Evolutionary conservation across 257 asterid genomes (phyloP), one percentile per base, ranked within the genome.

Genomic region (Catharanthus roseus): DNA sequence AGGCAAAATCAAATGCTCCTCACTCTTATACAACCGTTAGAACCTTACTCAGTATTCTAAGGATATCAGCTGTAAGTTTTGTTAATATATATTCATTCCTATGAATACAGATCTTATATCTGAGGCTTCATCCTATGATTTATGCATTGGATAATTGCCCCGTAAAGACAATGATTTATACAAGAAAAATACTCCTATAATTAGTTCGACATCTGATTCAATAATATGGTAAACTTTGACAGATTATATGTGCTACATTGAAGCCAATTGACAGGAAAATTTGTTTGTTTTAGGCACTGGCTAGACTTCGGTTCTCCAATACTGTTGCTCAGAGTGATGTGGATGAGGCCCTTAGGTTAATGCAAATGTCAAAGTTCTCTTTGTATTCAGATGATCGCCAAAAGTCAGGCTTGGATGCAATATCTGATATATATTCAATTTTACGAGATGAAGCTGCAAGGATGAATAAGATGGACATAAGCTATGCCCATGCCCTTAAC

Each of bases 291-390:
- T 44, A 95, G 99, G 95, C 97, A 65, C 89, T 95, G 63, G 97
- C 99, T 71, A 89, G 99, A 76, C 96, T 95, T 67, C 83, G 99
- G 77, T 88, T 91, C 83, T 84, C 95, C 1, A 82, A 84, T 0
- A 36, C 63, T 41, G 93, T 89, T 78, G 89, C 87, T 63, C 99
- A 95, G 85, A 95, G 99, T 82, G 99, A 95, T 72, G 97, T 95
- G 65, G 99, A 95, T 9, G 99, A 95, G 92, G 96, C 97, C 36
- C 97, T 95, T 62, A 85, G 99, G 68, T 82, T 95, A 79, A 91
- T 91, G 96, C 99, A 95, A 81, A 95, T 95, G 99, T 95, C 99
- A 0, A 91, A 95, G 86, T 95, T 91, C 85, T 91, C 99, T 72
- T 74, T 95, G 88, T 91, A 95, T 74, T 91, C 97, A 10, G 99